phyloP scores from a whole-genome alignment of 202 grass and related monocot species.

The Schoenoplectus triqueter region DNA sequence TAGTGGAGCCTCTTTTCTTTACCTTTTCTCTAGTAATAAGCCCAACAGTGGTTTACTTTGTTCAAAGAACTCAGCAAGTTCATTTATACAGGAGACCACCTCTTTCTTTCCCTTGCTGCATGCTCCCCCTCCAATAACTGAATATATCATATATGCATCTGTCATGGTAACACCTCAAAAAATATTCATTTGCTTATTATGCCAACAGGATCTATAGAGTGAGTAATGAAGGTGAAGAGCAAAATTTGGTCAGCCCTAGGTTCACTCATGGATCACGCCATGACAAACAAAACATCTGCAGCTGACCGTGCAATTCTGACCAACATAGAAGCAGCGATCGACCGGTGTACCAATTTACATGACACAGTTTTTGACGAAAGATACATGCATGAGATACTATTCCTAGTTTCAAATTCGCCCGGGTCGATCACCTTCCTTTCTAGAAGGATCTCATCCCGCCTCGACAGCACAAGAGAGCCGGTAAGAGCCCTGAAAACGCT shows the following conservation, averaged over 20 bases:
- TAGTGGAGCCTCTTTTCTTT: constrained; percentile 43
- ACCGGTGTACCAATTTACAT: constrained; percentile 55
- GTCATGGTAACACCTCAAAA: constrained; percentile 47
- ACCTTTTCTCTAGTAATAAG: constrained; percentile 59
- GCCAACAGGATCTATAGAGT: constrained; percentile 44
- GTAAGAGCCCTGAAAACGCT: constrained; percentile 60
- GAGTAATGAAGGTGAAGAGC: constrained; percentile 81
- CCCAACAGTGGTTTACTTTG: constrained; percentile 56
- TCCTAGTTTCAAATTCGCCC: constrained; percentile 85
- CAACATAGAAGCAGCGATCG: constrained; percentile 69
- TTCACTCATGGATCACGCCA: constrained; percentile 69
- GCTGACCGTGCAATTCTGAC: constrained; percentile 56
- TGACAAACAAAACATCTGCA: neutral
- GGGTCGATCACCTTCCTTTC: constrained; percentile 90
- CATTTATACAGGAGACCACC: constrained; percentile 49
- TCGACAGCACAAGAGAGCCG: constrained; percentile 53
- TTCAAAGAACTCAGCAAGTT: constrained; percentile 51
- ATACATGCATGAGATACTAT: constrained; percentile 85
- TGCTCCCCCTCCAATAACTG: neutral
- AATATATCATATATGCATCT: constrained; percentile 12
- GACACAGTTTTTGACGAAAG: constrained; percentile 45
- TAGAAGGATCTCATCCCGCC: constrained; percentile 63
- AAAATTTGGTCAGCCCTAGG: constrained; percentile 76
- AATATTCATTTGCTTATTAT: constrained; percentile 27
- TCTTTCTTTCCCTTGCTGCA: constrained; percentile 35